A percentile compares a stretch with the other conserved stretches of the same genome.
Conservation (phyloP, 2,329 filamentous ascomycete genomes). For the Cercospora sp. region DNA sequence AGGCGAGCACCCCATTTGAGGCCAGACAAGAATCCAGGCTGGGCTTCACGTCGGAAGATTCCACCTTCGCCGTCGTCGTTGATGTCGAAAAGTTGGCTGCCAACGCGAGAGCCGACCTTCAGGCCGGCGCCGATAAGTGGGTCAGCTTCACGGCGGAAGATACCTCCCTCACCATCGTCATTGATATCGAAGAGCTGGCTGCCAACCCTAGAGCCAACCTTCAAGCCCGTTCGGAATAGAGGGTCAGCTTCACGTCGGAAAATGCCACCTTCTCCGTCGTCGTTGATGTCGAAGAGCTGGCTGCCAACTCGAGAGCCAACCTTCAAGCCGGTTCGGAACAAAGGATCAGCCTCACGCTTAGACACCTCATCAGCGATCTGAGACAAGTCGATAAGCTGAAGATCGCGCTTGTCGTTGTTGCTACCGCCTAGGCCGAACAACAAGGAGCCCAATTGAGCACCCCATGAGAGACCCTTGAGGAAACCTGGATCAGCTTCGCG, state of each 20-base stretch:
- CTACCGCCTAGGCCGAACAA: too few species aligned
- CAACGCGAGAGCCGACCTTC: neutral
- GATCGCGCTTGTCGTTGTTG: too few species aligned
- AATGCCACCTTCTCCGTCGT: too few species aligned
- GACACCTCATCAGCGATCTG: too few species aligned
- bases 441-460: too few species aligned
- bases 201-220: neutral
- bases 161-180: neutral
- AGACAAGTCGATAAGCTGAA: too few species aligned
- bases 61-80: too few species aligned
- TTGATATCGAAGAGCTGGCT: neutral
- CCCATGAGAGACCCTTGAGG: too few species aligned
- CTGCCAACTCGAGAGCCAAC: too few species aligned
- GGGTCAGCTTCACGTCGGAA: neutral
- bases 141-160: neutral
- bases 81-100: neutral
- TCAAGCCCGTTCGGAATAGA: neutral
- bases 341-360: neutral
- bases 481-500: too few species aligned
- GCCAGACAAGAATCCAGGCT: neutral
- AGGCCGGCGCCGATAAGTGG: neutral
- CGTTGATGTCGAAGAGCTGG: too few species aligned
- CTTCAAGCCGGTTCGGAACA: too few species aligned
- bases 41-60: neutral
- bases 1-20: neutral